These are phyloP conservation scores for Fusarium albidum DNA, from an alignment of 2,329 filamentous ascomycete genomes.

Conservation along the genomic window DNA sequence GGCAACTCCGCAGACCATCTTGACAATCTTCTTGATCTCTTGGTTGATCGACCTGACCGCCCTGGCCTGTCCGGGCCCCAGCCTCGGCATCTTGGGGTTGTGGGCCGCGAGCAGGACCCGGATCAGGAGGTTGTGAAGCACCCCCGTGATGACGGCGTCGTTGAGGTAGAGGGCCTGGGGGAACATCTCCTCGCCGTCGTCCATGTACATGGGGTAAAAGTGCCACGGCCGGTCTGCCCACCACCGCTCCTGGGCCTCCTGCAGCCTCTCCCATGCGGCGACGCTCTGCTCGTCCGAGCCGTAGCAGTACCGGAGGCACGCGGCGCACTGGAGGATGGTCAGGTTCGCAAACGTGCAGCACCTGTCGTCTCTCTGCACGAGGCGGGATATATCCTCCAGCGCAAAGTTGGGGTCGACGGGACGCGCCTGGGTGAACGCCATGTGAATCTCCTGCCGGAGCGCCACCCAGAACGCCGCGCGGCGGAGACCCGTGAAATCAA, in stretches of 20 bases:
- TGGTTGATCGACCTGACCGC: constrained; percentile 38
- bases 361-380: constrained; percentile 34
- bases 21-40: constrained; percentile 41
- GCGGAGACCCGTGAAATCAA: constrained; percentile 40
- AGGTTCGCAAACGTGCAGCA: constrained; percentile 40
- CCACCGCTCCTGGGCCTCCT: constrained; percentile 39
- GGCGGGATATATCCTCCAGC: constrained; percentile 31
- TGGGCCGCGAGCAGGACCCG: constrained; percentile 41
- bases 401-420: constrained; percentile 41
- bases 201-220: constrained; percentile 39
- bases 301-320: constrained; percentile 42
- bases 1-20: constrained; percentile 40
- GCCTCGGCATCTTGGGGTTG: constrained; percentile 38
- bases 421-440: constrained; percentile 42
- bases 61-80: constrained; percentile 38
- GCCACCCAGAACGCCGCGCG: constrained; percentile 42
- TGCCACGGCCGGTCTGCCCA: constrained; percentile 42
- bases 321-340: constrained; percentile 40
- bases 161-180: constrained; percentile 39
- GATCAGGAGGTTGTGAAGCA: constrained; percentile 41
- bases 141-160: constrained; percentile 40
- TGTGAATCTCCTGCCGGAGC: constrained; percentile 42
- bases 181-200: constrained; percentile 23
- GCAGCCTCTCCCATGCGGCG: constrained; percentile 30
- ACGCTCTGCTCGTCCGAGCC: constrained; percentile 39